A percentile compares a stretch with the other conserved stretches of the same genome.
Evolutionary conservation across 1,139 yeast species (phyloP).

Genomic region (Yamadazyma jaroonii): DNA sequence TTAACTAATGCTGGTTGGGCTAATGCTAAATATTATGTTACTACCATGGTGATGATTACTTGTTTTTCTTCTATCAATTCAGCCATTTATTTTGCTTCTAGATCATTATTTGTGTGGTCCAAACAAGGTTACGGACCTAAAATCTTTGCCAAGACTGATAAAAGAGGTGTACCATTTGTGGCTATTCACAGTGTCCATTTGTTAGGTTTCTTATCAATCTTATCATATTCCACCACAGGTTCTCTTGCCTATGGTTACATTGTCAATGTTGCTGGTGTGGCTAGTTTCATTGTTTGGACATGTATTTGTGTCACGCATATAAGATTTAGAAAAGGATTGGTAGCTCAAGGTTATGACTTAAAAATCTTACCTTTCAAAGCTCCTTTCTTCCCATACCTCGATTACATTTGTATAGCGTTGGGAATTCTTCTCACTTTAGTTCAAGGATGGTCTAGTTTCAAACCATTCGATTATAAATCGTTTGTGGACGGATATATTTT

Average conservation of each 20-base stretch:
- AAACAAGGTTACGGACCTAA: conserved; percentile 39
- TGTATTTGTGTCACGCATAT: conserved; percentile 35
- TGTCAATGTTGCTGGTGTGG: conserved; percentile 40
- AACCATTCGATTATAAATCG: conserved; percentile 39
- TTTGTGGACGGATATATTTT: conserved; percentile 39
- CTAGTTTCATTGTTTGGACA: conserved; percentile 43
- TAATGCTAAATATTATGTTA: conserved; percentile 41
- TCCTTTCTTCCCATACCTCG: conserved; percentile 33
- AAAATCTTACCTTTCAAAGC: conserved; percentile 27
- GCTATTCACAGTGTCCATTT: conserved; percentile 37
- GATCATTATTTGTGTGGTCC: conserved; percentile 37
- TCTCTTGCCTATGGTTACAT: conserved; percentile 42
- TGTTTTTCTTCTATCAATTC: conserved; percentile 44
- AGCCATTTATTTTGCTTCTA: conserved; percentile 40
- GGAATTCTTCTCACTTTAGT: conserved; percentile 34
- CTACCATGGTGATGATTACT: conserved; percentile 39
- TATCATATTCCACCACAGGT: conserved; percentile 24
- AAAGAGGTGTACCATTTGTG: conserved; percentile 37
- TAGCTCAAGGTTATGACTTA: conserved; percentile 29
- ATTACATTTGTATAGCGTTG: conserved; percentile 23
- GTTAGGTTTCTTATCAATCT: conserved; percentile 35
- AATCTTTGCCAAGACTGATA: conserved; percentile 29
- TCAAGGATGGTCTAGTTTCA: conserved; percentile 52
- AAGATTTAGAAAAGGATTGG: conserved; percentile 37
- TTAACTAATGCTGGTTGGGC: conserved; percentile 48